Evolutionary conservation across 176 grass and related monocot genomes (phyloP), one percentile per base, ranked within the genome.

Genomic region (Phyllostachys edulis): DNA sequence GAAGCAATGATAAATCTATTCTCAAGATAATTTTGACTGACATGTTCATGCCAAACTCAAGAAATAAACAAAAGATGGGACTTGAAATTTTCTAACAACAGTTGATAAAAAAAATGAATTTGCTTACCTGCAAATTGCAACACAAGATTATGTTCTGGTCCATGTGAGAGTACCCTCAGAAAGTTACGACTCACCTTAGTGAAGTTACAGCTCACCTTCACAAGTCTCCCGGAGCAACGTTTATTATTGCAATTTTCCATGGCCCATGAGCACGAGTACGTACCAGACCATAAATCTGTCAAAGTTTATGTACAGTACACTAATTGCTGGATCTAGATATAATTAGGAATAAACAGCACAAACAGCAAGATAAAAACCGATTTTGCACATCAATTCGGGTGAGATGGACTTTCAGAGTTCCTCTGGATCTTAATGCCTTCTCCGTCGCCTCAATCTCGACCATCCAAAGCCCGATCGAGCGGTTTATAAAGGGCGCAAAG

Each of bases 131-230:
- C 29, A 29, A 29, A 29, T 29, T 71, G 9, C 24, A 69, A 21
- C 38, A 29, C 38, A 57, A 60, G 39, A 23, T 59, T 56, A 32
- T 42, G 26, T 59, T 81, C 50, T 71, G 15, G 59, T 82, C 38
- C 80, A 36, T 71, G 51, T 46, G 67, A 71, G 54, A 1, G 40
- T 12, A 29, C 57, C 10, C 50, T 12, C 60, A 27, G 79, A 71
- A 60, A 71, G 38, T 40, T 34, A 29, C 67, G 27, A 60, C 79
- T 82, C 37, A 68, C 37, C 67, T 45, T 14, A 45, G 79, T 60
- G 79, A 82, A 59, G 79, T 59, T 59, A 71, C 67, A 61, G 23
- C 23, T 46, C 51, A 82, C 15, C 67, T 20, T 56, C 79, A 57
- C 34, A 4, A 29, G 65, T 12, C 37, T 57, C 36, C 8, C 8